Percentiles rank a stretch among this genome's conserved stretches.
Conservation (phyloP, 1,284 basidiomycete species). For the Crepidotus sp. region DNA sequence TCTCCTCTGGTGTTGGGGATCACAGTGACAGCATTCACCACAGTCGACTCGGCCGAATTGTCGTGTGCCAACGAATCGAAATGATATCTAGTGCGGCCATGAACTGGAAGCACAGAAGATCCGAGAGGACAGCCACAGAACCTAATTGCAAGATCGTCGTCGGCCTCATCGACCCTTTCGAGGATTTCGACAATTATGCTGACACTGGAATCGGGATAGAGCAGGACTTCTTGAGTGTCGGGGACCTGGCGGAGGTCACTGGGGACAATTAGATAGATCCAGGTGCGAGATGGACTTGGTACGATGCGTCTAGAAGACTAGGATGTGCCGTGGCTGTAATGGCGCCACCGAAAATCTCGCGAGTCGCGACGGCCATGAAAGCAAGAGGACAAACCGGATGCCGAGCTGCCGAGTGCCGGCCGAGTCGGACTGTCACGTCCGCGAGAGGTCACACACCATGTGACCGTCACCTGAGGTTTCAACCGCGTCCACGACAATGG, state of each 20-base stretch:
- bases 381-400: neutral
- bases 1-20: conserved; percentile 38
- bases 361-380: conserved; percentile 7
- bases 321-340: conserved; percentile 58
- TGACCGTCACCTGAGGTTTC: conserved; percentile 8
- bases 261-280: conserved; percentile 13
- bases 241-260: conserved; percentile 90
- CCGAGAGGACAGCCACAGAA: conserved; percentile 27
- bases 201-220: conserved; percentile 61
- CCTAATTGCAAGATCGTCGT: conserved; percentile 61
- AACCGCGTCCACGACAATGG: conserved; percentile 28
- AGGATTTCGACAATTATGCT: conserved; percentile 87
- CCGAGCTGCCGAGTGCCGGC: neutral
- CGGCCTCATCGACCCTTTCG: conserved; percentile 54
- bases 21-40: conserved; percentile 36
- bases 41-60: conserved; percentile 60
- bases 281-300: conserved; percentile 15
- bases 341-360: conserved; percentile 69
- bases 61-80: conserved; percentile 90
- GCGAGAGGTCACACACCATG: neutral
- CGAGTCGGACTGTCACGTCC: neutral
- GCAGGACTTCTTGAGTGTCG: conserved; percentile 93
- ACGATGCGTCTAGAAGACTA: conserved; percentile 81
- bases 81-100: conserved; percentile 58
- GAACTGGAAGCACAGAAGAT: conserved; percentile 15